A percentile compares a stretch with the other conserved stretches of the same genome.
These are phyloP conservation scores for Starmerella asiatica DNA, from an alignment of 805 yeast genomes.

Conservation along the genomic window DNA sequence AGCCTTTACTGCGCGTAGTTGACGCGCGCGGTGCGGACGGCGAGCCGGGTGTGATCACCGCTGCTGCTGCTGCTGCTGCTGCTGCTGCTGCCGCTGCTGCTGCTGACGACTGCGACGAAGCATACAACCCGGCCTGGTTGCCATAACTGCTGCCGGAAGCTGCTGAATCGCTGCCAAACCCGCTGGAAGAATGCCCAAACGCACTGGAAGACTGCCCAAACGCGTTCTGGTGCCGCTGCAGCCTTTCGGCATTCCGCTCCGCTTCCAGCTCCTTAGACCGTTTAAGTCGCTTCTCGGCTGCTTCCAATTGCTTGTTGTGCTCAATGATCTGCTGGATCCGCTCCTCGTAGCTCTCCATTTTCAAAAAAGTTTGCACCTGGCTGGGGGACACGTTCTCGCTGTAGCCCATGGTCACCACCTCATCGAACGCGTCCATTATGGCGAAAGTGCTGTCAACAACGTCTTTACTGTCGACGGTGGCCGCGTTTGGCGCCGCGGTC, in stretches of 20 bases:
- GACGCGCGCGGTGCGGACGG: slow-evolving; percentile 25
- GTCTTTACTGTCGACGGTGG: slow-evolving; percentile 53
- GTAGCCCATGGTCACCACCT: slow-evolving; percentile 78
- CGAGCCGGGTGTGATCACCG: slow-evolving; percentile 1
- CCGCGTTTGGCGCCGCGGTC: slow-evolving; percentile 31
- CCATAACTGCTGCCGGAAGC: not conserved
- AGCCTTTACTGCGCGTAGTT: slow-evolving; percentile 57
- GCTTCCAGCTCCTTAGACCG: slow-evolving; percentile 67
- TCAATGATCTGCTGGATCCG: slow-evolving; percentile 96
- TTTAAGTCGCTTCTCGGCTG: slow-evolving; percentile 91
- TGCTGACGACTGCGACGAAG: not conserved
- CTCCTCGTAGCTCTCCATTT: slow-evolving; percentile 98
- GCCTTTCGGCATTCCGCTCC: slow-evolving; percentile 29
- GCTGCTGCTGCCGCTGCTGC: not conserved
- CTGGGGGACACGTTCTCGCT: slow-evolving; percentile 69
- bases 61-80: slow-evolving; percentile 10
- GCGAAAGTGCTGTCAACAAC: slow-evolving; percentile 77
- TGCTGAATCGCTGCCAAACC: not conserved
- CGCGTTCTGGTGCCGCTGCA: slow-evolving; percentile 11
- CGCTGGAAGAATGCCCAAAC: slow-evolving; percentile 7
- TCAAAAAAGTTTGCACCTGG: slow-evolving; percentile 79
- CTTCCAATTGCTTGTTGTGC: slow-evolving; percentile 91
- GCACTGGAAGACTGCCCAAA: slow-evolving; percentile 7
- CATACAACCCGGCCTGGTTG: not conserved
- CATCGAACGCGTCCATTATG: slow-evolving; percentile 83